phyloP scores from a whole-genome alignment of 345 rosid genomes.

The Populus euphratica region DNA sequence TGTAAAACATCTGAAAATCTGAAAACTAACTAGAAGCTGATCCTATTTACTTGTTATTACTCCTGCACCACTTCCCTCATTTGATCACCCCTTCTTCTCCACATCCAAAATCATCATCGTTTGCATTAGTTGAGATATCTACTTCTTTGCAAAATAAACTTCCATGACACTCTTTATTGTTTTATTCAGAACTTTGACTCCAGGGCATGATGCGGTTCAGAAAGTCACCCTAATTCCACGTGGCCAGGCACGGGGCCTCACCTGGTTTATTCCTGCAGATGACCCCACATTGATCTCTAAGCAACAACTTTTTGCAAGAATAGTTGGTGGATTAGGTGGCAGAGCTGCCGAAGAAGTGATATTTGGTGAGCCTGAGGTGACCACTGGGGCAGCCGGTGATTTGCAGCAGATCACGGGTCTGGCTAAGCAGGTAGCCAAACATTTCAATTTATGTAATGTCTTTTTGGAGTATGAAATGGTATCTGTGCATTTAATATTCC shows the following conservation, averaged over 20 bases:
- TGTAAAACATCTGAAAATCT: not conserved
- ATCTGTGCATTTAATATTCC: too few relatives aligned
- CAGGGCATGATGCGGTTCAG: constrained; percentile 95
- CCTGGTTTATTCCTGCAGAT: constrained; percentile 95
- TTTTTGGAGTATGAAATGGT: too few relatives aligned
- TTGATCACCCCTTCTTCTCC: not conserved
- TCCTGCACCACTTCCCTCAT: not conserved
- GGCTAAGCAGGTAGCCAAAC: constrained; percentile 70
- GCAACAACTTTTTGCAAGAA: constrained; percentile 96
- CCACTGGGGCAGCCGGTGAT: constrained; percentile 97
- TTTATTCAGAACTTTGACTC: constrained; percentile 76
- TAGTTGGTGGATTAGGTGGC: constrained; percentile 97
- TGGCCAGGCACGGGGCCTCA: constrained; percentile 96
- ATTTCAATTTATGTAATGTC: not conserved
- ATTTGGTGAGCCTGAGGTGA: constrained; percentile 94
- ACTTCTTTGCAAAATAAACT: not conserved
- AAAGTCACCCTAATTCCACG: constrained; percentile 91
- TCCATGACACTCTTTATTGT: not conserved
- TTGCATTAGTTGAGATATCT: not conserved
- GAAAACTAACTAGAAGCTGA: not conserved
- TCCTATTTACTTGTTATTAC: not conserved
- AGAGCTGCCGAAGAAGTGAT: constrained; percentile 96
- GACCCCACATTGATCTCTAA: constrained; percentile 91
- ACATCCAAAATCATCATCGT: not conserved
- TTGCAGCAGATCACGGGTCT: constrained; percentile 92